phyloP scores from a whole-genome alignment of 768 basidiomycete genomes.

The Lentinula raphanica region DNA sequence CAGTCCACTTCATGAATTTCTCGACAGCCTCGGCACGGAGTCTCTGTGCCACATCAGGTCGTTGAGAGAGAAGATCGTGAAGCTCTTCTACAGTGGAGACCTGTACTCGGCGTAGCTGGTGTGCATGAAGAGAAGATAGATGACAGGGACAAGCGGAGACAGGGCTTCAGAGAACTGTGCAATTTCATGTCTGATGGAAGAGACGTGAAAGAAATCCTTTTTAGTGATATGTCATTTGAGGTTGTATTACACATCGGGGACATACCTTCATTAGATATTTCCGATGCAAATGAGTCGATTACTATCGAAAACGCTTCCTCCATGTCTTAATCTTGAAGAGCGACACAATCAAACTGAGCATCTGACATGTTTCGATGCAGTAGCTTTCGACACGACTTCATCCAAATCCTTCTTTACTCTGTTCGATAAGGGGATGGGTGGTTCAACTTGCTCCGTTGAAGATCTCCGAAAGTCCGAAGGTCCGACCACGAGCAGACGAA shows the following conservation, averaged over 20 bases:
- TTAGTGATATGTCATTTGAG: not conserved
- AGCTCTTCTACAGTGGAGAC: not conserved
- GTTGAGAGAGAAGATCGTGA: not conserved
- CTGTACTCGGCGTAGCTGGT: not conserved
- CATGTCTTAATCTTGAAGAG: not conserved
- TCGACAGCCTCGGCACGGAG: not conserved
- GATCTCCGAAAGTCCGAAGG: not conserved
- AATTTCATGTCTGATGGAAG: not conserved
- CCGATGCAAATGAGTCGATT: not conserved
- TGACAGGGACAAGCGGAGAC: not conserved
- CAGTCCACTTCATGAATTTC: not conserved
- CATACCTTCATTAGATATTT: not conserved
- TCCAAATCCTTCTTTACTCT: not conserved
- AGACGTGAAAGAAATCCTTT: not conserved
- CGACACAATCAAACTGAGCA: not conserved
- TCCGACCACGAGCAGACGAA: slow-evolving; percentile 1
- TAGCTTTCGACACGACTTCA: not conserved
- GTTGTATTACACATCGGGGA: too few relatives aligned
- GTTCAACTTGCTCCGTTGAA: not conserved
- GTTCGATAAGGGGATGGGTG: not conserved
- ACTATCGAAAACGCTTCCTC: not conserved
- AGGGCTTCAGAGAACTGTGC: not conserved
- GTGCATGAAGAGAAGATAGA: not conserved
- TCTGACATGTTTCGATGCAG: not conserved
- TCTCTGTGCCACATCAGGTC: not conserved